Evolutionary conservation across 2,329 filamentous ascomycete genomes (phyloP).

Genomic region (Emmonsia crescens): DNA sequence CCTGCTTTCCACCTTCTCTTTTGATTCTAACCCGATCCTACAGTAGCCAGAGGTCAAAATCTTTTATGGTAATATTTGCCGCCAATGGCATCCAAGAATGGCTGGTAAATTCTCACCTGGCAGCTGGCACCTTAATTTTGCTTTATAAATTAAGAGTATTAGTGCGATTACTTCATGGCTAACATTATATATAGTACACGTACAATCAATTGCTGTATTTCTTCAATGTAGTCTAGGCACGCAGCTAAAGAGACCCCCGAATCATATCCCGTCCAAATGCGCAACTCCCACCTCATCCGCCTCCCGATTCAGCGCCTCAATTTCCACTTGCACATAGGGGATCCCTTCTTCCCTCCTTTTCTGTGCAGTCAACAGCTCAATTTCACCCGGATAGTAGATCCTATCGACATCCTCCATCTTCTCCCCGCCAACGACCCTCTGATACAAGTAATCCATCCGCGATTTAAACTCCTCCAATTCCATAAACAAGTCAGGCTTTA

Average conservation of each 20-base stretch:
- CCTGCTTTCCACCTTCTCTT: not conserved
- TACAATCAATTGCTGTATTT: not conserved
- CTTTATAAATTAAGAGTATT: too few relatives aligned
- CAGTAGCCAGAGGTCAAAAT: not conserved
- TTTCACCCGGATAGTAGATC: constrained; percentile 49
- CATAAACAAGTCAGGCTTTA: constrained; percentile 68
- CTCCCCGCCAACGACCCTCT: constrained; percentile 42
- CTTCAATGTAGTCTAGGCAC: not conserved
- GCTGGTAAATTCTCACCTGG: too few relatives aligned
- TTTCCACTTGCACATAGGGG: constrained; percentile 39
- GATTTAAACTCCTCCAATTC: constrained; percentile 55
- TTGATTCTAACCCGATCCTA: not conserved
- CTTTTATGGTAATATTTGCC: too few relatives aligned
- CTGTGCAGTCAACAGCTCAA: constrained; percentile 41
- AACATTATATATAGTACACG: not conserved
- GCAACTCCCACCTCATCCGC: constrained; percentile 33
- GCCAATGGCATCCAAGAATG: too few relatives aligned
- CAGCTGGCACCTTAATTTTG: too few relatives aligned
- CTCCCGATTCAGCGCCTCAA: constrained; percentile 41
- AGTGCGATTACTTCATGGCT: too few relatives aligned
- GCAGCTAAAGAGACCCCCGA: not conserved
- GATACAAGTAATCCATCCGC: constrained; percentile 48
- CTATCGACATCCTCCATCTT: constrained; percentile 44
- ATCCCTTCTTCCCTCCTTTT: constrained; percentile 36
- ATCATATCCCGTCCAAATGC: constrained; percentile 3